Evolutionary conservation across 2,329 filamentous ascomycete species (phyloP).

Genomic region (Aureobasidium leucospermi): DNA sequence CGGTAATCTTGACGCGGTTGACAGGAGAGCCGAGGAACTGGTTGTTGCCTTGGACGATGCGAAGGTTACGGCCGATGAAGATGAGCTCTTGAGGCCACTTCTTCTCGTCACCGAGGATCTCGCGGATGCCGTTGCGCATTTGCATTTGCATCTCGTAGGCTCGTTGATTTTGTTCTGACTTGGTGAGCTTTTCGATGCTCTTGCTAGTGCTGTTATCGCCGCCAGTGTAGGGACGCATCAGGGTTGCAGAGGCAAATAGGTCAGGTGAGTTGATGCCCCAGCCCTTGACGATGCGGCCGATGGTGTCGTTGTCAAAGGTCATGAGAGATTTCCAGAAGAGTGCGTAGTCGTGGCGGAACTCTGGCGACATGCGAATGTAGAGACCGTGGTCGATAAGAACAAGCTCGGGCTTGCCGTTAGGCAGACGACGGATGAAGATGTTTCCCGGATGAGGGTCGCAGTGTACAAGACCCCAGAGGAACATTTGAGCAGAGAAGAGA

Average conservation of each 20-base stretch:
- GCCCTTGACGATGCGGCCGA: constrained; percentile 60
- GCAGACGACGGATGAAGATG: constrained; percentile 84
- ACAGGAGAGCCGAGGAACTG: constrained; percentile 84
- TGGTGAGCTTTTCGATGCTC: constrained; percentile 42
- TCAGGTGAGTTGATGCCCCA: constrained; percentile 91
- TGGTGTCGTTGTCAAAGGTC: constrained; percentile 82
- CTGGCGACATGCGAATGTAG: constrained; percentile 81
- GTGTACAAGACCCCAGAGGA: constrained; percentile 91
- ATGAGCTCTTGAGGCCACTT: constrained; percentile 87
- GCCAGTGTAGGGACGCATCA: constrained; percentile 85
- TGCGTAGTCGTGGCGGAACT: constrained; percentile 79
- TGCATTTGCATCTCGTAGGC: constrained; percentile 76
- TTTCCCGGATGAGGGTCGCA: constrained; percentile 97
- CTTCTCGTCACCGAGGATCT: constrained; percentile 74
- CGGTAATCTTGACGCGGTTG: constrained; percentile 88
- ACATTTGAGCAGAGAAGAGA: constrained; percentile 95
- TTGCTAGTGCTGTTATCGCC: constrained; percentile 62
- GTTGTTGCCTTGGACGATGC: constrained; percentile 90
- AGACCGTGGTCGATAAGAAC: constrained; percentile 96
- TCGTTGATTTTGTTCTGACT: constrained; percentile 48
- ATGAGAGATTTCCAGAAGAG: constrained; percentile 90
- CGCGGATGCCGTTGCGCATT: constrained; percentile 63
- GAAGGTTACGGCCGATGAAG: constrained; percentile 85
- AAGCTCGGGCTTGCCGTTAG: constrained; percentile 75
- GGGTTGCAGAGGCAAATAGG: constrained; percentile 82